phyloP scores from a whole-genome alignment of 129 eudicot genomes.

The Arctium lappa region DNA sequence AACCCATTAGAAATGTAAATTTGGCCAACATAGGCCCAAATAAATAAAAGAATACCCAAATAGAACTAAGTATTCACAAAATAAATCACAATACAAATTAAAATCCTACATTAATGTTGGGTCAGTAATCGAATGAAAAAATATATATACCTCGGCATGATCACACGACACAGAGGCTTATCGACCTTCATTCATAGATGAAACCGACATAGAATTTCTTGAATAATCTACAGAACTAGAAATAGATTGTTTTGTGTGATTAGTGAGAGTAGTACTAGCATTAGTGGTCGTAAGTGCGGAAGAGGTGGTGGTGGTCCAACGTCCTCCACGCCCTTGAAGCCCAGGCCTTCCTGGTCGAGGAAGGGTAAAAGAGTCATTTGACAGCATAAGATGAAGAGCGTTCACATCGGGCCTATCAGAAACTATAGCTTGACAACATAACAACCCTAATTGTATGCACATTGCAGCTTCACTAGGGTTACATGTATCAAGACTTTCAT shows the following conservation, averaged over 20 bases:
- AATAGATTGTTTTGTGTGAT: constrained; percentile 30
- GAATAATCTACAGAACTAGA: constrained; percentile 49
- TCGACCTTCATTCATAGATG: constrained; percentile 77
- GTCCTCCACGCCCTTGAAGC: constrained; percentile 72
- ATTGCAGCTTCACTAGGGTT: constrained; percentile 59
- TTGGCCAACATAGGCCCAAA: neutral
- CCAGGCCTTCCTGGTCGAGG: constrained; percentile 76
- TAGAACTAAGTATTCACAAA: neutral
- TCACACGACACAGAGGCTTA: constrained; percentile 4
- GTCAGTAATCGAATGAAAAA: neutral
- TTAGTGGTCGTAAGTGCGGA: constrained; percentile 38
- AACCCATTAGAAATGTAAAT: neutral
- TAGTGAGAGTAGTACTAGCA: constrained; percentile 31
- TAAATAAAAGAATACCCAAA: neutral
- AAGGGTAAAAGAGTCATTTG: constrained; percentile 63
- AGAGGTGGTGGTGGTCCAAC: constrained; percentile 41
- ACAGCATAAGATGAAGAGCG: constrained; percentile 54
- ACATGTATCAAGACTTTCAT: constrained; percentile 37
- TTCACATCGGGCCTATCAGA: constrained; percentile 86
- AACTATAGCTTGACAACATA: constrained; percentile 79
- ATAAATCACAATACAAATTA: neutral
- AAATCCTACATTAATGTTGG: neutral
- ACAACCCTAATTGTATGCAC: constrained; percentile 76
- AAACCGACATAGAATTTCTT: constrained; percentile 64
- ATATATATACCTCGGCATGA: neutral